These are phyloP conservation scores for Kandelia obovata DNA, from an alignment of 345 rosid genomes.

Conservation along the genomic window DNA sequence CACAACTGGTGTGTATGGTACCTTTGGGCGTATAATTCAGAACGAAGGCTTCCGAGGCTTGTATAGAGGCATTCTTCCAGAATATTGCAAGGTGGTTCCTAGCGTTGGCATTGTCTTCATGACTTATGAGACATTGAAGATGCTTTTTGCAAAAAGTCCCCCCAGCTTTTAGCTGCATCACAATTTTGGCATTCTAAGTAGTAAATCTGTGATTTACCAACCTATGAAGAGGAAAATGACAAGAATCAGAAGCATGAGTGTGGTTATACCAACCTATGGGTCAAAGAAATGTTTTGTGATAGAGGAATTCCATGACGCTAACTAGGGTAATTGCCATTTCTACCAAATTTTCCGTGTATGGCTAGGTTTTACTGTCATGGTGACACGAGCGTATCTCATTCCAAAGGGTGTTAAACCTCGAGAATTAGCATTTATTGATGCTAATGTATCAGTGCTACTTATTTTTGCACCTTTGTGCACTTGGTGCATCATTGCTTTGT, in stretches of 20 bases:
- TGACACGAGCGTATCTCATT: background rate
- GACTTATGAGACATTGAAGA: slow-evolving; percentile 85
- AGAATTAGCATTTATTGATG: background rate
- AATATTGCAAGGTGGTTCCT: slow-evolving; percentile 91
- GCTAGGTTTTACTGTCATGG: background rate
- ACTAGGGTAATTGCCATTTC: background rate
- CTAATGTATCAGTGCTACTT: background rate
- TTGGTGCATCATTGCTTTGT: background rate
- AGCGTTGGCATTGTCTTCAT: slow-evolving; percentile 93
- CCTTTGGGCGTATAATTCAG: slow-evolving; percentile 53
- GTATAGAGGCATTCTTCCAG: slow-evolving; percentile 89
- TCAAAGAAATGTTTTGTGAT: background rate
- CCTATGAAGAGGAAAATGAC: background rate
- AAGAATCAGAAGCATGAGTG: background rate
- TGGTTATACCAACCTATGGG: background rate
- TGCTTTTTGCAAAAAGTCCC: slow-evolving; percentile 24
- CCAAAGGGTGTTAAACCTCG: background rate
- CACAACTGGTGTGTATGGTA: slow-evolving; percentile 66
- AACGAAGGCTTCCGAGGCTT: slow-evolving; percentile 72
- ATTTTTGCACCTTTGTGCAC: background rate
- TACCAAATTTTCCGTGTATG: background rate
- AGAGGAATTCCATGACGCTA: background rate
- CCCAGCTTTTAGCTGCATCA: background rate
- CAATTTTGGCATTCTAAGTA: background rate
- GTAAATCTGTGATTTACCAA: background rate